These are phyloP conservation scores for Pyrenopolyporus hunteri DNA, from an alignment of 495 filamentous ascomycete species.

Conservation along the genomic window DNA sequence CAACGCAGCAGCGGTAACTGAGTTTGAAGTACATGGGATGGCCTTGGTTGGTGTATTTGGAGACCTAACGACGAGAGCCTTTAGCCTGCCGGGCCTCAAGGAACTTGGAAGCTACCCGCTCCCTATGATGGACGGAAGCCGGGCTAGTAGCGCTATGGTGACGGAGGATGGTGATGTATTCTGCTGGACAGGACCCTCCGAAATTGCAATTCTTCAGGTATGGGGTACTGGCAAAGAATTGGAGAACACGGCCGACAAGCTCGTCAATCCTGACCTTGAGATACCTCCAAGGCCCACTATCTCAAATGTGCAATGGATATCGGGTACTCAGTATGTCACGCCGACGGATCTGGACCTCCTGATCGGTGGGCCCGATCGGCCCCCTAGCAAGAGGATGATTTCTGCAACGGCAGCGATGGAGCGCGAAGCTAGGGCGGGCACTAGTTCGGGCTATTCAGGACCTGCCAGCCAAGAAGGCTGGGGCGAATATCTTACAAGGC, in stretches of 20 bases:
- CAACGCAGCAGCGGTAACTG: conserved; percentile 74
- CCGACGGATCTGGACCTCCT: conserved; percentile 89
- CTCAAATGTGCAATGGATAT: conserved; percentile 93
- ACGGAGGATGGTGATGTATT: conserved; percentile 80
- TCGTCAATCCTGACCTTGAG: conserved; percentile 74
- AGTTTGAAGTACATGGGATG: conserved; percentile 72
- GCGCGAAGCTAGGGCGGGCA: conserved; percentile 44
- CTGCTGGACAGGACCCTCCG: conserved; percentile 87
- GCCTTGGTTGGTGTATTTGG: conserved; percentile 84
- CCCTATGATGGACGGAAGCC: conserved; percentile 70
- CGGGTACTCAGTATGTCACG: conserved; percentile 90
- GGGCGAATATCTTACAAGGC: conserved; percentile 73
- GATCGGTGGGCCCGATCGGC: conserved; percentile 87
- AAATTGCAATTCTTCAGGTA: conserved; percentile 77
- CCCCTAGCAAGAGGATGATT: conserved; percentile 78
- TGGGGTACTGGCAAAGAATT: conserved; percentile 74
- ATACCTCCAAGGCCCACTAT: conserved; percentile 91
- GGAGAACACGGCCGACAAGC: conserved; percentile 65
- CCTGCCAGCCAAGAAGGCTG: conserved; percentile 62
- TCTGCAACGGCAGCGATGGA: conserved; percentile 54
- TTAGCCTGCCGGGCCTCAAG: conserved; percentile 83
- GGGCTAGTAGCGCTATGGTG: conserved; percentile 70
- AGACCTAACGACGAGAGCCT: conserved; percentile 77
- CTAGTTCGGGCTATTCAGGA: conserved; percentile 65
- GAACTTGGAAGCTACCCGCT: conserved; percentile 76